Evolutionary conservation across 495 filamentous ascomycete species (phyloP), one percentile per base, ranked within the genome.

Genomic region (Sphaerosporella brunnea): DNA sequence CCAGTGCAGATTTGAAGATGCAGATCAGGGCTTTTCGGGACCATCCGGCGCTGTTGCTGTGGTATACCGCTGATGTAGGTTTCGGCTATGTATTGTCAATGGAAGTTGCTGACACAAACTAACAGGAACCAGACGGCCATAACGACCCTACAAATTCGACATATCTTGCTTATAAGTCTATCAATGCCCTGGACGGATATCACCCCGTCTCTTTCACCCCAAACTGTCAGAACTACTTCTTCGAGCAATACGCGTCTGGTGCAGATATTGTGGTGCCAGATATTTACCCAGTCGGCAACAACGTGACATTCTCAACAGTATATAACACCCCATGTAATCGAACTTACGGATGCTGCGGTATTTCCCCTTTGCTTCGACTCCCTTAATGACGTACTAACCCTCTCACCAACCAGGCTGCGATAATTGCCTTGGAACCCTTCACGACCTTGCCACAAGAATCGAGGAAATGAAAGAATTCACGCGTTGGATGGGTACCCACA

Each of bases 231-330:
- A 69, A 71, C 45, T 73, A 72, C 56, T 62, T 70, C 50, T 73
- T 67, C 56, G 50, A 53, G 34, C 55, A 67, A 10, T 73, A 74
- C 52, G 53, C 67, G 2, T 48, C 65, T 4, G 71, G 71, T 15
- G 66, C 71, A 3, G 71, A 74, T 46, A 73, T 73, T 49, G 58
- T 73, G 37, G 59, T 73, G 32, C 45, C 45, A 13, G 45, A 48
- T 51, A 63, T 68, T 0, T 74, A 74, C 46, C 70, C 71, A 0
- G 56, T 72, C 34, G 64, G 36, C 11, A 78, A 86, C 10, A 70
- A 93, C 47, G 66, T 93, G 32, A 80, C 77, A n/a, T 68, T 94
- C n/a, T 84, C 88, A 10, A 74, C 71, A 42, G 83, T 90, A 66
- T 80, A 87, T 2, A 74, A 78, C 45, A 69, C 74, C 36, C 87